Evolutionary conservation across 75 land plant genomes (phyloP).

Genomic region (Selaginella tamariscina): DNA sequence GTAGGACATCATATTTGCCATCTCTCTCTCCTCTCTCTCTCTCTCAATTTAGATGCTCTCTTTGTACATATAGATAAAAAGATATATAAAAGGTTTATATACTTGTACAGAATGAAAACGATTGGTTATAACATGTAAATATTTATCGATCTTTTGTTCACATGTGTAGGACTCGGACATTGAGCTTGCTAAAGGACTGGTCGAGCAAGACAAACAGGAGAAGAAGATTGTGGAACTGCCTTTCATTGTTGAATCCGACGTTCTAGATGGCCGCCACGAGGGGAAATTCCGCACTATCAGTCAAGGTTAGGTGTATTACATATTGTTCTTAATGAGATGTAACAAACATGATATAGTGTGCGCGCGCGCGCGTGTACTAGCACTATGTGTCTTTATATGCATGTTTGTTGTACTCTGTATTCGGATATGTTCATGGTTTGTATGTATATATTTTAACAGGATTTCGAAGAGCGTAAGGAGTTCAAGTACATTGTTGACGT

Average conservation of each 20-base stretch:
- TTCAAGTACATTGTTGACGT: slow-evolving; percentile 35
- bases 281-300: slow-evolving; percentile 31
- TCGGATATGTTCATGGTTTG: no score
- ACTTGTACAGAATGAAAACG: no score
- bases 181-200: slow-evolving; percentile 36
- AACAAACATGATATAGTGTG: no score
- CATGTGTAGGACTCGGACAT: slow-evolving; percentile 38
- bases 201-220: slow-evolving; percentile 31
- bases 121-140: neutral
- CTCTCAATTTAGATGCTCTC: neutral
- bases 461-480: slow-evolving; percentile 8
- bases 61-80: no score
- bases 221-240: slow-evolving; percentile 38
- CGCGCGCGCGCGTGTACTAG: no score
- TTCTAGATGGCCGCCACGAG: slow-evolving; percentile 30
- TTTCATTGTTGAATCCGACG: slow-evolving; percentile 29
- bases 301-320: slow-evolving; percentile 20
- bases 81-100: no score
- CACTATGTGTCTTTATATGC: neutral
- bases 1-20: neutral
- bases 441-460: neutral
- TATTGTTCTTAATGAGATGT: neutral
- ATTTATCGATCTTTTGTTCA: slow-evolving; percentile 9
- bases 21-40: neutral
- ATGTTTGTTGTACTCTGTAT: no score